These are phyloP conservation scores for Areca catechu DNA, from an alignment of 176 grass and related monocot species.

Conservation along the genomic window DNA sequence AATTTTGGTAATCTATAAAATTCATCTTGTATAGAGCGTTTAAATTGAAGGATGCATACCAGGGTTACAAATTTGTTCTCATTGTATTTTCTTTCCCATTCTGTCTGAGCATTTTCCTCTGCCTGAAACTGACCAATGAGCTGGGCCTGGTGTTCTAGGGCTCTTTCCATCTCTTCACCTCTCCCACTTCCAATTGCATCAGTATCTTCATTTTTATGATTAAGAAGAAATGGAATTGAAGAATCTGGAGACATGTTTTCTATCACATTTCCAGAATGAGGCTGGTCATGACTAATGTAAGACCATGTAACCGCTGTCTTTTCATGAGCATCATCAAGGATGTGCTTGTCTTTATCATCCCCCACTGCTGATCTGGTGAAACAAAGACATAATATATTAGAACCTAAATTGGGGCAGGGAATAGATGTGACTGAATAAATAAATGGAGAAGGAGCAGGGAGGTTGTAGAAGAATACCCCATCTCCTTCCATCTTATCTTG, in stretches of 20 bases:
- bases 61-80: slow-evolving; percentile 22
- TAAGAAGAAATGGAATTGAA: slow-evolving; percentile 14
- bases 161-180: slow-evolving; percentile 63
- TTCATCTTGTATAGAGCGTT: background rate
- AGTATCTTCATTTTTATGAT: slow-evolving; percentile 11
- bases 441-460: background rate
- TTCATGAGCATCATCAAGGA: background rate
- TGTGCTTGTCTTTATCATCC: slow-evolving; percentile 14
- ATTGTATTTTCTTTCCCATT: slow-evolving; percentile 80
- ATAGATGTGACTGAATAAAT: background rate
- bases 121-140: slow-evolving; percentile 65
- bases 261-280: slow-evolving; percentile 19
- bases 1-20: background rate
- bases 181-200: slow-evolving; percentile 27
- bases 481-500: slow-evolving; percentile 57
- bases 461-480: slow-evolving; percentile 28
- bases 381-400: slow-evolving; percentile 1
- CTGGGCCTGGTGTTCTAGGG: slow-evolving; percentile 76
- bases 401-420: slow-evolving; percentile 1
- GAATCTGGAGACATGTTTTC: too few species aligned
- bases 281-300: slow-evolving; percentile 12
- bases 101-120: slow-evolving; percentile 68
- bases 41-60: slow-evolving; percentile 28
- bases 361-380: slow-evolving; percentile 24
- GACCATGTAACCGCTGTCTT: slow-evolving; percentile 10